Evolutionary conservation across 192 early-diverging fungal species (phyloP).

Genomic region (Polychytrium aggregatum): DNA sequence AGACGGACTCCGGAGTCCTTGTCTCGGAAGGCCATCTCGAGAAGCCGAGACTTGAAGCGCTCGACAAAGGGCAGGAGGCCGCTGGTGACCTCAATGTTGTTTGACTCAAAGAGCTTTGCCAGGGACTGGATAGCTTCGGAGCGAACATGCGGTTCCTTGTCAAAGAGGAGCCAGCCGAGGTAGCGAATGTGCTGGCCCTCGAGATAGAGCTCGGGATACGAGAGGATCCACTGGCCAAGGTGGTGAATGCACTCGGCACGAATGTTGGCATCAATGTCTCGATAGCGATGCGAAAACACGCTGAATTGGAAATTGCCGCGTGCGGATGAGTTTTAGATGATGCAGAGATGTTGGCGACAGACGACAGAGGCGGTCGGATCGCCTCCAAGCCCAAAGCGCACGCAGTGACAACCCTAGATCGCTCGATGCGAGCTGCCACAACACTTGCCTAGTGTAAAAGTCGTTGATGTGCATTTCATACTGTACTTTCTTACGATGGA

Average conservation of each 20-base stretch:
- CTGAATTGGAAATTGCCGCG: slow-evolving; percentile 20
- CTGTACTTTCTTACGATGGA: too few species aligned
- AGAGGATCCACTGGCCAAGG: slow-evolving; percentile 66
- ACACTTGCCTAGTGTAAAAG: too few species aligned
- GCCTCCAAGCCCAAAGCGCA: too few species aligned
- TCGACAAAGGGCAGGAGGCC: slow-evolving; percentile 52
- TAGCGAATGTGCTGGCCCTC: slow-evolving; percentile 68
- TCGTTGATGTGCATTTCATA: too few species aligned
- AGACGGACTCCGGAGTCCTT: slow-evolving; percentile 29
- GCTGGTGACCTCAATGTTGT: slow-evolving; percentile 37
- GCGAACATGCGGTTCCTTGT: slow-evolving; percentile 52
- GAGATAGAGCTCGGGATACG: slow-evolving; percentile 60
- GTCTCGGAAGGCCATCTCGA: slow-evolving; percentile 68
- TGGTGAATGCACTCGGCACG: slow-evolving; percentile 73
- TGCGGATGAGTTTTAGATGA: not conserved
- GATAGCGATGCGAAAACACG: slow-evolving; percentile 81
- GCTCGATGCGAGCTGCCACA: too few species aligned
- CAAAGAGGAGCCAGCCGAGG: slow-evolving; percentile 77
- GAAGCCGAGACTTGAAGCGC: slow-evolving; percentile 55
- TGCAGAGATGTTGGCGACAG: too few species aligned
- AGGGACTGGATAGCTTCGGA: slow-evolving; percentile 59
- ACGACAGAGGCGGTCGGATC: too few species aligned
- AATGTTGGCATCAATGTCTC: slow-evolving; percentile 78
- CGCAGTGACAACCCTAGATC: too few species aligned
- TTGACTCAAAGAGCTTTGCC: slow-evolving; percentile 32